phyloP scores from a whole-genome alignment of 768 basidiomycete species.

The Tulasnella sp. region DNA sequence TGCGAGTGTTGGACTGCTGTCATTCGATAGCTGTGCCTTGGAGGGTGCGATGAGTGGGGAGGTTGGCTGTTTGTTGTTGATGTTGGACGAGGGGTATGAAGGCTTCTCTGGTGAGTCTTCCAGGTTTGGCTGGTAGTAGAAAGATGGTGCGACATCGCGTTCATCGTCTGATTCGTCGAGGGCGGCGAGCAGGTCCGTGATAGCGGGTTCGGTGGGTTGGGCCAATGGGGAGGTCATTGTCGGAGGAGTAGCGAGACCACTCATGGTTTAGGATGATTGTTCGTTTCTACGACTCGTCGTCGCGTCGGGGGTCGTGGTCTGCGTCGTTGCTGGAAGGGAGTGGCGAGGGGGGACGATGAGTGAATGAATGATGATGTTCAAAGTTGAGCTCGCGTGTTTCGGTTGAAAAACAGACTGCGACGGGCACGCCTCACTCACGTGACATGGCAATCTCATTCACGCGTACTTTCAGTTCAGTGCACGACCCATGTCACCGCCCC shows the following conservation, averaged over 20 bases:
- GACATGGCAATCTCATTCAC: constrained; percentile 12
- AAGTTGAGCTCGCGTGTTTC: constrained; percentile 11
- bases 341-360: not conserved
- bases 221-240: not conserved
- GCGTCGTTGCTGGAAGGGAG: not conserved
- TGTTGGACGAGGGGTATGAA: not conserved
- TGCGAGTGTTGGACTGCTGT: constrained; percentile 8
- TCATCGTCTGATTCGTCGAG: constrained; percentile 34
- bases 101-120: constrained; percentile 26
- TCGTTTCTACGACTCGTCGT: not conserved
- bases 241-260: constrained; percentile 3
- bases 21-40: not conserved
- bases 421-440: constrained; percentile 5
- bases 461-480: too few species aligned
- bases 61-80: constrained; percentile 16
- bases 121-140: constrained; percentile 22
- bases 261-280: not conserved
- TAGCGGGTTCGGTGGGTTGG: constrained; percentile 2
- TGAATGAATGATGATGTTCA: not conserved
- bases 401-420: constrained; percentile 15
- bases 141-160: constrained; percentile 27
- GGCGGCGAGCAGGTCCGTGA: constrained; percentile 14
- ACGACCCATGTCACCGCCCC: too few species aligned
- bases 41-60: constrained; percentile 15
- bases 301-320: not conserved